Percentiles rank a stretch among this genome's conserved stretches.
These are phyloP conservation scores for Aureobasidium sp. DNA, from an alignment of 2,329 filamentous ascomycete species.

Conservation along the genomic window DNA sequence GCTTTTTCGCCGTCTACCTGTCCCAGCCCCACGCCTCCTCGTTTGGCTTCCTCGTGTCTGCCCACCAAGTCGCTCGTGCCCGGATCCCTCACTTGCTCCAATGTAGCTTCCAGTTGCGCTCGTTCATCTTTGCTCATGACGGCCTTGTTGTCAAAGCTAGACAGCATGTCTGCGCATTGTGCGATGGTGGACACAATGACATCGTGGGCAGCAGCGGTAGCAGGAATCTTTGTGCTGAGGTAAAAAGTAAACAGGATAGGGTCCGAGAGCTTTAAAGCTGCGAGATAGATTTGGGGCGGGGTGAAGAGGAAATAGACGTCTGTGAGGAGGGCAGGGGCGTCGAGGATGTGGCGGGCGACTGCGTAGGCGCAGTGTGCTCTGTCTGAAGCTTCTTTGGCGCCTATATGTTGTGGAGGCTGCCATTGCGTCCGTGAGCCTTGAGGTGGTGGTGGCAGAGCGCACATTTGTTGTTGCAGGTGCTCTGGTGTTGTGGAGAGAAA, in stretches of 20 bases:
- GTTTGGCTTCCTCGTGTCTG: constrained; percentile 55
- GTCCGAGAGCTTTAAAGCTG: constrained; percentile 71
- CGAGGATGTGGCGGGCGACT: constrained; percentile 63
- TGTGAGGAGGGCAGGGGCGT: constrained; percentile 71
- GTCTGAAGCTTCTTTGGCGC: constrained; percentile 28
- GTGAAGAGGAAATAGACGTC: constrained; percentile 98
- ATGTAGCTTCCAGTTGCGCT: constrained; percentile 52
- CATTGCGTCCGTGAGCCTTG: not conserved
- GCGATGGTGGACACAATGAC: constrained; percentile 35
- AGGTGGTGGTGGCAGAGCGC: constrained; percentile 22
- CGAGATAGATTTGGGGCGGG: constrained; percentile 87
- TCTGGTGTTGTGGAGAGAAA: constrained; percentile 17
- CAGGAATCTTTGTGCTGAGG: constrained; percentile 37
- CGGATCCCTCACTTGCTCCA: constrained; percentile 67
- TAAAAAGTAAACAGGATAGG: constrained; percentile 49
- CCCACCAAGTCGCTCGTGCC: constrained; percentile 66
- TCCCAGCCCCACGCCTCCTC: constrained; percentile 31
- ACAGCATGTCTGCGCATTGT: constrained; percentile 36
- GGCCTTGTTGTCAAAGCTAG: constrained; percentile 21
- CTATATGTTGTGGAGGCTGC: not conserved
- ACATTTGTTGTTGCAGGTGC: constrained; percentile 27
- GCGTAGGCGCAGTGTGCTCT: constrained; percentile 59
- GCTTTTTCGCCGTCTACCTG: constrained; percentile 36
- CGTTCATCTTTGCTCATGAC: constrained; percentile 29
- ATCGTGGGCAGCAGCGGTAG: constrained; percentile 18